Evolutionary conservation across 2,329 filamentous ascomycete species (phyloP).

Genomic region (Colletotrichum zoysiae): DNA sequence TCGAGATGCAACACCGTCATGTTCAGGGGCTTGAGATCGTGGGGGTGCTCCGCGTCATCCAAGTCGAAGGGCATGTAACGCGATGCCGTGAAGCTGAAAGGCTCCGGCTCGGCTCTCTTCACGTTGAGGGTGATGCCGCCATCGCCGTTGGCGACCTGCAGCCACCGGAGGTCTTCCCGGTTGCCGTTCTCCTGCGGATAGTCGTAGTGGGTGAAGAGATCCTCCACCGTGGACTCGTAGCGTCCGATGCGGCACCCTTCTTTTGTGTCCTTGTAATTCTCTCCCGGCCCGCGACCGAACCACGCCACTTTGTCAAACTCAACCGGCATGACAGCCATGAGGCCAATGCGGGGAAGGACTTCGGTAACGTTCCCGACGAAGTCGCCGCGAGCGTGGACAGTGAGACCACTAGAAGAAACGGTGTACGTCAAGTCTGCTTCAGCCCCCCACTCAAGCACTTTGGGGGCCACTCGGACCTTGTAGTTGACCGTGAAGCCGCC

Average conservation of each 20-base stretch:
- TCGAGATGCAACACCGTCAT: conserved; percentile 58
- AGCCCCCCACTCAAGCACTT: conserved; percentile 59
- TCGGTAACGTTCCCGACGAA: conserved; percentile 53
- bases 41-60: conserved; percentile 58
- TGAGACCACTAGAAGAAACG: conserved; percentile 53
- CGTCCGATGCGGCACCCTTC: conserved; percentile 57
- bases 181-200: conserved; percentile 68
- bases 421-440: conserved; percentile 54
- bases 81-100: conserved; percentile 55
- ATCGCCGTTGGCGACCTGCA: conserved; percentile 46
- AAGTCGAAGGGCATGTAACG: conserved; percentile 57
- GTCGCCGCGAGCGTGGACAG: conserved; percentile 53
- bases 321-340: conserved; percentile 55
- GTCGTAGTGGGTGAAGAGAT: conserved; percentile 62
- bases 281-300: conserved; percentile 66
- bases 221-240: conserved; percentile 51
- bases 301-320: conserved; percentile 51
- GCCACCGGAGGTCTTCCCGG: conserved; percentile 61
- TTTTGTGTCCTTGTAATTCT: conserved; percentile 66
- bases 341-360: conserved; percentile 62
- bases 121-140: conserved; percentile 39
- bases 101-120: conserved; percentile 26
- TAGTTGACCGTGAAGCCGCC: conserved; percentile 49
- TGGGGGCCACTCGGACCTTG: conserved; percentile 58
- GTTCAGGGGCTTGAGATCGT: conserved; percentile 57